Base-by-base conservation (phyloP, 495 filamentous ascomycete genomes). In the Tuber borchii region DNA sequence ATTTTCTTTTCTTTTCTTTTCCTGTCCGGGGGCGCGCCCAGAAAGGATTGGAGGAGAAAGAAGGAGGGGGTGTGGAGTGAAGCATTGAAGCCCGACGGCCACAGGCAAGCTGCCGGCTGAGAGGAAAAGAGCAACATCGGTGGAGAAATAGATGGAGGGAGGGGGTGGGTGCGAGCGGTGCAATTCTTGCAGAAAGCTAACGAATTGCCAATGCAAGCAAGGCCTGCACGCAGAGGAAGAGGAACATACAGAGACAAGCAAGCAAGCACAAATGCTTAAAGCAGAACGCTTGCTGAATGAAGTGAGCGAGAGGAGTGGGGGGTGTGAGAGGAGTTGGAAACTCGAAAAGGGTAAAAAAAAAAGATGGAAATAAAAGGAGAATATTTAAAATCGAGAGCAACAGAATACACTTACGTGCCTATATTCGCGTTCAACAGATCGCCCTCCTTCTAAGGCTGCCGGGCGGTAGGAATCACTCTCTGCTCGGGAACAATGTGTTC, bases 391-490 rank as follows among this genome's bases (percentile, higher is more conserved):
- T 17, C 56, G 31, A 31, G 56, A 65, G 56, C 26, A 65, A 65
- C n/a, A 31, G 56, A 65, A 31, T 79, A 69, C 75, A 79, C 78
- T 70, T 79, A 79, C 78, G 42, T 79, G 78, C 78, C 78, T 79
- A 26, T 79, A 79, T 79, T 79, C 78, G 56, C 56, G 56, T 65
- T 65, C 56, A 73, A 73, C 65, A 75, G 78, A 75, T 75, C 78
- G 78, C 73, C 78, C 76, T 75, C 78, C 77, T 70, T 79, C 78
- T 79, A 75, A 71, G 72, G 76, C 76, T 65, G 76, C 78, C n/a
- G 78, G 78, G 78, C 78, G 78, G 73, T 79, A 79, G 71, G 78
- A 79, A 79, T 79, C 78, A 79, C 78, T 79, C 78, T 79, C 78
- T 79, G 76, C 69, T 61, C 78, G 12, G 76, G 56, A 79, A 65